These are phyloP conservation scores for Penicillium vulpinum DNA, from an alignment of 2,329 filamentous ascomycete species.

Conservation along the genomic window DNA sequence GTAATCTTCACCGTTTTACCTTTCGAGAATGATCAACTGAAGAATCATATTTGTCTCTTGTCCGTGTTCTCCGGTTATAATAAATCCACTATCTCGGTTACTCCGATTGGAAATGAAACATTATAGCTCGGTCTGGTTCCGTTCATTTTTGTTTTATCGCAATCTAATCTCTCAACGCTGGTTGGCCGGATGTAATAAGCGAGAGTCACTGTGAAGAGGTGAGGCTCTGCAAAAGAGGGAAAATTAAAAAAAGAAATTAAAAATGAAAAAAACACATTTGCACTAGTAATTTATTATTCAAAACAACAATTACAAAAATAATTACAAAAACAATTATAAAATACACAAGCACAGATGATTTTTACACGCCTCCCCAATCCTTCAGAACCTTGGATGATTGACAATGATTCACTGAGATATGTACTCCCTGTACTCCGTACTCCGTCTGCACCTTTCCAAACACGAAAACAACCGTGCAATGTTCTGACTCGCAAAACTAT, in stretches of 20 bases:
- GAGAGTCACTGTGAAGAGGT: neutral
- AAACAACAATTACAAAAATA: neutral
- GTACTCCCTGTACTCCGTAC: neutral
- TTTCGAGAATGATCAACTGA: neutral
- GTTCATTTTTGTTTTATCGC: neutral
- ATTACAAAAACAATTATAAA: neutral
- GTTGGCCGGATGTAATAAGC: neutral
- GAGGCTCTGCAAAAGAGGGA: constrained; percentile 2
- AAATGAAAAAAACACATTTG: neutral
- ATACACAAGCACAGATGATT: neutral
- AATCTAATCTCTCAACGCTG: neutral
- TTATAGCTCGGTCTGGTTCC: neutral
- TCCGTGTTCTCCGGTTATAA: constrained; percentile 8
- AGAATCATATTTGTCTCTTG: neutral
- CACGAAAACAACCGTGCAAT: neutral
- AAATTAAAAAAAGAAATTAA: neutral
- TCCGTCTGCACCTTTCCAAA: neutral
- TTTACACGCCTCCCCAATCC: neutral
- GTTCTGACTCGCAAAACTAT: neutral
- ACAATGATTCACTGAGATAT: neutral
- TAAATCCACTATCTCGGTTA: neutral
- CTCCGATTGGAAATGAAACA: neutral
- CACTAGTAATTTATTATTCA: neutral
- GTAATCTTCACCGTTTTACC: neutral
- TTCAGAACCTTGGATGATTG: neutral